Percentiles rank a stretch among this genome's conserved stretches.
These are phyloP conservation scores for Zygosaccharomyces gambellarensis DNA, from an alignment of 805 yeast species.

Conservation along the genomic window DNA sequence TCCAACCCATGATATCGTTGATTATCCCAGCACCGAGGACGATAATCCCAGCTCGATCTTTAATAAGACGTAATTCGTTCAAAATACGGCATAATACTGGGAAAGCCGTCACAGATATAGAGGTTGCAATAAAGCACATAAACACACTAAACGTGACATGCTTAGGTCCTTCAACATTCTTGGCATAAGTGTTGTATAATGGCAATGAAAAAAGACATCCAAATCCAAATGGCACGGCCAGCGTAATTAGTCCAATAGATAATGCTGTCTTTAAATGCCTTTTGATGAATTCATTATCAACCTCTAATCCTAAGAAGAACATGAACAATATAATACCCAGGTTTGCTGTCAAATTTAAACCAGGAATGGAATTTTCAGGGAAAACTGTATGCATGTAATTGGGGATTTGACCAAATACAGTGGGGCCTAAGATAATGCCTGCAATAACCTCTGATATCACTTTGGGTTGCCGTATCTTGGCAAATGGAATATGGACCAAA, in stretches of 20 bases:
- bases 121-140: constrained; percentile 78
- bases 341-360: constrained; percentile 63
- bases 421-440: constrained; percentile 71
- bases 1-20: constrained; percentile 80
- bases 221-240: constrained; percentile 75
- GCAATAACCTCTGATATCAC: constrained; percentile 80
- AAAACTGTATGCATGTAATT: constrained; percentile 60
- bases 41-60: constrained; percentile 64
- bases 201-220: constrained; percentile 73
- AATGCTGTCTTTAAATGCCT: constrained; percentile 58
- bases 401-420: constrained; percentile 69
- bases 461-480: constrained; percentile 63
- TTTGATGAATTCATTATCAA: constrained; percentile 59
- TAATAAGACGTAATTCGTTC: constrained; percentile 64
- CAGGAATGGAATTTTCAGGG: constrained; percentile 58
- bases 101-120: constrained; percentile 79
- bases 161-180: constrained; percentile 29
- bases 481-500: constrained; percentile 54
- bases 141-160: constrained; percentile 61
- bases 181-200: constrained; percentile 51
- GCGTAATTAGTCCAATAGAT: constrained; percentile 63
- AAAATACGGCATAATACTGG: constrained; percentile 78
- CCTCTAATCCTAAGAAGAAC: constrained; percentile 76
- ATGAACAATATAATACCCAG: constrained; percentile 69
- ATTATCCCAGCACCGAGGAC: constrained; percentile 82